A percentile compares a stretch with the other conserved stretches of the same genome.
Conservation (phyloP, 805 yeast genomes). For the Saccharomycodes ludwigii region DNA sequence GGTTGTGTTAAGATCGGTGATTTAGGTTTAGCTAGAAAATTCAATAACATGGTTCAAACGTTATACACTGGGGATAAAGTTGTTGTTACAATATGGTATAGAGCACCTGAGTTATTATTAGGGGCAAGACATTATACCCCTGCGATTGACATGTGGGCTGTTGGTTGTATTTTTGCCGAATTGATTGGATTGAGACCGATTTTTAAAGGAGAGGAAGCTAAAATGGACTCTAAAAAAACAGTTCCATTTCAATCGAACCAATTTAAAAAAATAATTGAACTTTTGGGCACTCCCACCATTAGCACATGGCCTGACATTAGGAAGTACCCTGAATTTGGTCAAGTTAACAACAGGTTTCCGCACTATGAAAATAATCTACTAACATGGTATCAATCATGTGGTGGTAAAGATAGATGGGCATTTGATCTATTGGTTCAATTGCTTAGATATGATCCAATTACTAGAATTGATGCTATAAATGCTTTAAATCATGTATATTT, state of each 20-base stretch:
- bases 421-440: slow-evolving; percentile 50
- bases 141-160: slow-evolving; percentile 90
- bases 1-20: slow-evolving; percentile 96
- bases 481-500: slow-evolving; percentile 75
- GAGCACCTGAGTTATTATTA: slow-evolving; percentile 84
- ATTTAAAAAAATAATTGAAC: slow-evolving; percentile 78
- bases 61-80: slow-evolving; percentile 88
- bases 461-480: slow-evolving; percentile 64
- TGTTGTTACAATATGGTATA: slow-evolving; percentile 93
- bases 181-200: slow-evolving; percentile 79
- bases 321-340: slow-evolving; percentile 73
- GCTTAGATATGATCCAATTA: slow-evolving; percentile 73
- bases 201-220: slow-evolving; percentile 96
- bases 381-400: slow-evolving; percentile 79
- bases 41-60: slow-evolving; percentile 76
- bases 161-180: slow-evolving; percentile 91
- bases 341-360: slow-evolving; percentile 51
- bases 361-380: slow-evolving; percentile 42
- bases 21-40: slow-evolving; percentile 80
- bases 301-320: slow-evolving; percentile 71
- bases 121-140: slow-evolving; percentile 92
- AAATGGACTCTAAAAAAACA: slow-evolving; percentile 83
- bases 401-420: slow-evolving; percentile 61
- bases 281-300: slow-evolving; percentile 78
- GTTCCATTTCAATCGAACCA: slow-evolving; percentile 94